phyloP scores from a whole-genome alignment of 2,329 filamentous ascomycete genomes.

The Scytalidium lignicola region DNA sequence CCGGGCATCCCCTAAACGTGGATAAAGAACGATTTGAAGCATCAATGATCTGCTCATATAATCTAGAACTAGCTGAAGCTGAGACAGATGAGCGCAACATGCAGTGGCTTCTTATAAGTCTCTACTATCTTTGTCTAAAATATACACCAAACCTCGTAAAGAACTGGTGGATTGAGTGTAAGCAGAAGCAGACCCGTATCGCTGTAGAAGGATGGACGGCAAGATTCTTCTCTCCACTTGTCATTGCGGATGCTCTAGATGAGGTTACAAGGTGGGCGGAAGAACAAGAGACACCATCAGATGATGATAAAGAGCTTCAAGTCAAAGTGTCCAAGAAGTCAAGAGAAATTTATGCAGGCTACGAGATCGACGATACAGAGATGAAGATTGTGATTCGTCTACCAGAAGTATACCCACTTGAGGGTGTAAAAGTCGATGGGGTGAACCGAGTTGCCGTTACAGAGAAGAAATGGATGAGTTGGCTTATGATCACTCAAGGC shows the following conservation, averaged over 20 bases:
- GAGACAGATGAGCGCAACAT: constrained; percentile 67
- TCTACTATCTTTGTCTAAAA: constrained; percentile 78
- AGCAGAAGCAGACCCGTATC: constrained; percentile 72
- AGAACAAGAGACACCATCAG: constrained; percentile 40
- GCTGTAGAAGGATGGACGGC: constrained; percentile 82
- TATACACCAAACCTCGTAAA: constrained; percentile 76
- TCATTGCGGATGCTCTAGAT: constrained; percentile 60
- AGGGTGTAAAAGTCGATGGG: constrained; percentile 69
- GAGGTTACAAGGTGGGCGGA: constrained; percentile 65
- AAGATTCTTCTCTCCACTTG: constrained; percentile 70
- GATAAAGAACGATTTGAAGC: constrained; percentile 59
- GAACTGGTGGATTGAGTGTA: constrained; percentile 77
- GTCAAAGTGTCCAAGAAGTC: constrained; percentile 69
- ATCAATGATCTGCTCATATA: constrained; percentile 51
- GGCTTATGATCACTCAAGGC: constrained; percentile 83
- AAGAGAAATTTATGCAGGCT: constrained; percentile 75
- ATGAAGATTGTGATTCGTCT: constrained; percentile 79
- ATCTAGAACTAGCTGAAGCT: constrained; percentile 46
- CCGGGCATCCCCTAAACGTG: constrained; percentile 68
- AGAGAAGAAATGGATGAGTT: constrained; percentile 88
- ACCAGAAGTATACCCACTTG: constrained; percentile 77
- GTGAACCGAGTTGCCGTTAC: constrained; percentile 80
- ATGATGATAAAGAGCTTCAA: constrained; percentile 50
- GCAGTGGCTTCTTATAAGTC: constrained; percentile 77
- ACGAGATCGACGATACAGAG: constrained; percentile 81